Conservation (phyloP, 371 early-diverging fungal genomes). For the Actinomucor elegans region DNA sequence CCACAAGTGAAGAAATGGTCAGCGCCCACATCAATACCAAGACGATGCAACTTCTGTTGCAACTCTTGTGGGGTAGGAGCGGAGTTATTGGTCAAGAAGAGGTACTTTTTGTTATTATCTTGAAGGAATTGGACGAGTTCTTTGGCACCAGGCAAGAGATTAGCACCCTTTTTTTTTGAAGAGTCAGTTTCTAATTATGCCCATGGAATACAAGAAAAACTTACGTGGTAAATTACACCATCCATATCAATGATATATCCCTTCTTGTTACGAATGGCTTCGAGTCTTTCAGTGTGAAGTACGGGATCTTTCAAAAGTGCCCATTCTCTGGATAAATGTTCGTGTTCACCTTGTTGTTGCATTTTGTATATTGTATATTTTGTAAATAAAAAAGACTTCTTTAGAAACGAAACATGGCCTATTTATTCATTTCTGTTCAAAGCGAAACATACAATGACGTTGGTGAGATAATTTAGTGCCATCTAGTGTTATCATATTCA, state of each 20-base stretch:
- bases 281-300: constrained; percentile 45
- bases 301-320: constrained; percentile 43
- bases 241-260: constrained; percentile 71
- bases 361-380: not conserved
- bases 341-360: constrained; percentile 9
- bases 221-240: constrained; percentile 67
- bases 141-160: constrained; percentile 57
- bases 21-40: constrained; percentile 58
- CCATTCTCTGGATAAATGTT: constrained; percentile 28
- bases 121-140: constrained; percentile 63
- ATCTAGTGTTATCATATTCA: too few species aligned
- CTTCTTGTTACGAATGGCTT: constrained; percentile 56
- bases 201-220: not conserved
- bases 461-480: too few species aligned
- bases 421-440: too few species aligned
- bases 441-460: too few species aligned
- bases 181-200: not conserved
- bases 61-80: constrained; percentile 68
- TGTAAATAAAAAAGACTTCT: not conserved
- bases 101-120: constrained; percentile 59
- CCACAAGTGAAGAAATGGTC: constrained; percentile 67
- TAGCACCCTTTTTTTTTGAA: constrained; percentile 38
- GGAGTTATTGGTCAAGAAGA: constrained; percentile 71
- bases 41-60: constrained; percentile 55
- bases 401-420: not conserved